Evolutionary conservation across 1,284 basidiomycete species (phyloP), one percentile per base, ranked within the genome.

Genomic region (Gymnopus androsaceus): DNA sequence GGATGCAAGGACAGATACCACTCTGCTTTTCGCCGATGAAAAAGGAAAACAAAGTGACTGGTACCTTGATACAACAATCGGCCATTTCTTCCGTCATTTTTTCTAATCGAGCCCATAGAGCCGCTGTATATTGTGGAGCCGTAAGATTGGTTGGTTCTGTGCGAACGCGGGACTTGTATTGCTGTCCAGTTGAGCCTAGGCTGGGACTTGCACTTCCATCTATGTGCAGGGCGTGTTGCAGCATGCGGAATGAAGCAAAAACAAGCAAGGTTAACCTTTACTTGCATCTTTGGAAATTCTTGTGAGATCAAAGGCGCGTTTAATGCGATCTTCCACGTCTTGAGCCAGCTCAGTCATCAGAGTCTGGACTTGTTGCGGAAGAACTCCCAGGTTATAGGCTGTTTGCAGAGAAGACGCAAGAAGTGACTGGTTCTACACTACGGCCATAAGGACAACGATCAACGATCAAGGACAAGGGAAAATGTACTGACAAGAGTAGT

Each of bases 381-480:
- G 78, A 6, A 93, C 84, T 23, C 89, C 81, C 6, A 99, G 82
- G 68, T 98, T 98, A 72, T 94, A 91, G 2, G 95, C 94, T 0
- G 94, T 97, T 77, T 98, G 96, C 7, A 98, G 80, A 0, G 94
- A 92, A 2, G 92, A 93, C 0, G 93, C 92, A 1, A 99, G 80
- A 23, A 96, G 75, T 1, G 93, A 85, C 71, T 93, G 93, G 64
- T 97, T 91, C 92, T 95, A 55, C 38, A 41, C 38, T 30, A 21
- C 31, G 19, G 27, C 42, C 31, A 47, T 27, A 51, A 53, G 41
- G 7, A 27, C 12, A 21, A 9, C 17, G 41, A n/a, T 27, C 28
- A 27, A 21, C 44, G 58, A 17, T n/a, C n/a, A n/a, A n/a, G n/a
- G 54, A 41, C 19, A 31, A 28, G 23, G n/a, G 12, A 60, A 30